phyloP scores from a whole-genome alignment of 768 basidiomycete species.

The Lentinula aciculospora region DNA sequence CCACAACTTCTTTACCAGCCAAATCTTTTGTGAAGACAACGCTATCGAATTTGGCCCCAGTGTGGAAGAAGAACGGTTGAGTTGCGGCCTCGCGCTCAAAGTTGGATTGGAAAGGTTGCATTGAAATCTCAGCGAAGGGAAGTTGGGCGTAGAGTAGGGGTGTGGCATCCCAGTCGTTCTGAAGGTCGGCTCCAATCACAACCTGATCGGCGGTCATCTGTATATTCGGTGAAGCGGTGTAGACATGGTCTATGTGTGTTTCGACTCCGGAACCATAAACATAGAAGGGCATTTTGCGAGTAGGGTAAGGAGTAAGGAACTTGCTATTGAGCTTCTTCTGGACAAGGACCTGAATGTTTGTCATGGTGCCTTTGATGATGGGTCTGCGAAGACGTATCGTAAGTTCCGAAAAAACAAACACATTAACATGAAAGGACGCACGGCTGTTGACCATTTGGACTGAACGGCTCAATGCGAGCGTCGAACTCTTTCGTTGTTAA shows the following conservation, averaged over 20 bases:
- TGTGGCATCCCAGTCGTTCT: not conserved
- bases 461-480: not conserved
- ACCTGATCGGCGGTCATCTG: conserved; percentile 20
- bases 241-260: conserved; percentile 29
- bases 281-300: conserved; percentile 30
- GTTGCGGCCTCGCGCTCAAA: not conserved
- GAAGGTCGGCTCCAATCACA: not conserved
- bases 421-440: conserved; percentile 1
- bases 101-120: not conserved
- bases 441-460: not conserved
- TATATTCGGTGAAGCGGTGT: conserved; percentile 19
- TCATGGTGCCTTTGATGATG: conserved; percentile 12
- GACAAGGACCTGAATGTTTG: conserved; percentile 24
- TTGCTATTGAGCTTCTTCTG: conserved; percentile 21
- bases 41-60: not conserved
- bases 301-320: conserved; percentile 21
- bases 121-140: not conserved
- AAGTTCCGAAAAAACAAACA: not conserved
- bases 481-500: not conserved
- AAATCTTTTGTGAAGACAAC: not conserved
- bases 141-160: not conserved
- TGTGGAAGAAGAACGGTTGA: not conserved
- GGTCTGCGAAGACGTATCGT: not conserved
- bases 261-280: conserved; percentile 27
- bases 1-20: not conserved